phyloP scores from a whole-genome alignment of 345 rosid species.

The Conringia planisiliqua region DNA sequence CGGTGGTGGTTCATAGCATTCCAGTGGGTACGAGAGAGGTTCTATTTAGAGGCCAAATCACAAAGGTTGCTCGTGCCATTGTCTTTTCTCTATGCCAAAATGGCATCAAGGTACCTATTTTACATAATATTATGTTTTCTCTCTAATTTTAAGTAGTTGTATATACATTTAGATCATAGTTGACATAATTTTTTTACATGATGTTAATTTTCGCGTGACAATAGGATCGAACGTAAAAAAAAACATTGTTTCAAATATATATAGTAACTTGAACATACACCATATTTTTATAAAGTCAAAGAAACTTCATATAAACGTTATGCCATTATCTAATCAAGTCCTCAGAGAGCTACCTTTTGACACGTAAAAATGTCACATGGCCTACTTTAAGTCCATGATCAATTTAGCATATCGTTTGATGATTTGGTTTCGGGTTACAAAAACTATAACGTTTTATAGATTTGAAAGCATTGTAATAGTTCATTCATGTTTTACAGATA shows the following conservation, averaged over 20 bases:
- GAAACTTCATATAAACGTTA: background rate
- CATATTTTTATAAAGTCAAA: background rate
- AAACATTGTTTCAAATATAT: background rate
- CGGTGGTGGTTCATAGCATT: conserved; percentile 51
- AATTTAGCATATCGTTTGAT: background rate
- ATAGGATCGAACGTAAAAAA: background rate
- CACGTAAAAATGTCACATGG: background rate
- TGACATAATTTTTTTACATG: too few species aligned
- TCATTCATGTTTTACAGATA: background rate
- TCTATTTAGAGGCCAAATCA: conserved; percentile 42
- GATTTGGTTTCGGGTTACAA: background rate
- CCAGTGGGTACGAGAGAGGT: conserved; percentile 55
- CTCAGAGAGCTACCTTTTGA: background rate
- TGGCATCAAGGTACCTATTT: conserved; percentile 45
- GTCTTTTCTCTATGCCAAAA: conserved; percentile 42
- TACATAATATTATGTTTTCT: background rate
- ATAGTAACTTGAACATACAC: background rate
- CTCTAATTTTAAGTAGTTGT: background rate
- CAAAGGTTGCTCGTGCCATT: conserved; percentile 53
- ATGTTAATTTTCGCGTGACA: background rate
- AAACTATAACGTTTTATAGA: background rate
- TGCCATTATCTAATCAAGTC: background rate
- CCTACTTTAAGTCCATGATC: background rate
- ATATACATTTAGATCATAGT: too few species aligned
- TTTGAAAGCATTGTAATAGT: background rate